These are phyloP conservation scores for Eimeria necatrix DNA, from an alignment of 169 alveolate species.

Conservation along the genomic window DNA sequence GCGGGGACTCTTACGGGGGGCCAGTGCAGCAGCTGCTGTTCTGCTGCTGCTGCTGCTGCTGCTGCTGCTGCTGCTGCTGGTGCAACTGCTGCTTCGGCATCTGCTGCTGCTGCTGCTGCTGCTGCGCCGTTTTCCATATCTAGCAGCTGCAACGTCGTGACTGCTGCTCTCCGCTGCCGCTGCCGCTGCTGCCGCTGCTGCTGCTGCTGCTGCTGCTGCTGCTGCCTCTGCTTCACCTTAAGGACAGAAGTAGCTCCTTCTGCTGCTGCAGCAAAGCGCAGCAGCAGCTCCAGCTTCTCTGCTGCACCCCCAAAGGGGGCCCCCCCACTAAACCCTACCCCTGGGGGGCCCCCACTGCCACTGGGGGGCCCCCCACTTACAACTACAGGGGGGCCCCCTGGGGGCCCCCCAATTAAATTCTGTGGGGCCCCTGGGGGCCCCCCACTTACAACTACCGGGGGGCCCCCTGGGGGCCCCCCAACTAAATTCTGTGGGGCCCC, in stretches of 20 bases:
- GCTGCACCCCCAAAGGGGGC: too few species aligned
- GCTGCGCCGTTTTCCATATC: too few species aligned
- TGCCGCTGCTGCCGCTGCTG: constrained; percentile 13
- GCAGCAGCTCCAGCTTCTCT: not conserved
- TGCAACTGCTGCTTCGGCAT: not conserved
- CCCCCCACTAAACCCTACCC: not conserved
- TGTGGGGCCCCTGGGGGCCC: too few species aligned
- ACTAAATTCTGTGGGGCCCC: too few species aligned
- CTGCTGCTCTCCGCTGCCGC: too few species aligned
- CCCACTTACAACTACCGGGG: too few species aligned
- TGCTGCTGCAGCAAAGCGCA: constrained; percentile 21
- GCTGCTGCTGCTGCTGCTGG: not conserved
- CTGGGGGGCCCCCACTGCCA: not conserved
- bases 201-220: constrained; percentile 3
- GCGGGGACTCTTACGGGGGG: not conserved
- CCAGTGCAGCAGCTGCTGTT: not conserved
- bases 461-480: too few species aligned
- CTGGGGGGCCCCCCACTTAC: not conserved
- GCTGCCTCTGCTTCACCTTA: not conserved
- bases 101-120: not conserved
- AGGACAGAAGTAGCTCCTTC: not conserved
- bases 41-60: constrained; percentile 16
- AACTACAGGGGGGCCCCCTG: not conserved
- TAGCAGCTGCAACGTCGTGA: too few species aligned
- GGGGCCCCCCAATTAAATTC: not conserved